Base-by-base conservation (phyloP, 345 rosid genomes). In the Sisymbrium altissimum region DNA sequence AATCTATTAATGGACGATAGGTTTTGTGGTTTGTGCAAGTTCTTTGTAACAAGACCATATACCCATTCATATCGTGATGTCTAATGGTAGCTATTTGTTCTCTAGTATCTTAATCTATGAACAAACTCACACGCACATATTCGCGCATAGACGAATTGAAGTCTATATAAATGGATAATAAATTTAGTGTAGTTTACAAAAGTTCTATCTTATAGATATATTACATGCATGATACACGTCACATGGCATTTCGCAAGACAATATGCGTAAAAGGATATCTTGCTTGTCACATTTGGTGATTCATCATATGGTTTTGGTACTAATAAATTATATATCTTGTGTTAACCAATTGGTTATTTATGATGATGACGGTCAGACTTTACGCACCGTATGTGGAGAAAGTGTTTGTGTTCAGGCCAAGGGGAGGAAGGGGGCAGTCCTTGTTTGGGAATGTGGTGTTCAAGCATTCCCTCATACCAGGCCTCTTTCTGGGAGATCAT, bases 371-470 rank as follows among this genome's bases (percentile, higher is more conserved):
- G 9, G 38, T 25, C 27, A 71, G 75, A 5, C 0, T 8, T 5
- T 61, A 7, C 4, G 33, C 39, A 39, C 9, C 11, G 5, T 0
- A 1, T 1, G 68, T 71, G 41, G 52, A 38, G 5, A 2, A 38
- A 0, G 61, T 61, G 7, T 12, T 1, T 6, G 60, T 71, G 9
- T 17, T 13, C 15, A 40, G 45, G 15, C 15, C 15, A 4, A 13
- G 2, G 45, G 15, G 6, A 38, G 13, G 41, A 40, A 13, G 45
- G 15, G 14, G 15, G 2, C 45, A 14, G 6, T 0, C 39, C 0
- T 18, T 61, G 30, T 71, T 49, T 18, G 75, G 75, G 1, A 71
- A 49, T 7, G 60, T 71, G 10, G 40, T 13, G 3, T 71, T 71
- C 4, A 71, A 1, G 9, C 0, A 32, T 15, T 0, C n/a, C 8